phyloP scores from a whole-genome alignment of 1,139 yeast species.

The Debaryomyces robertsiae region DNA sequence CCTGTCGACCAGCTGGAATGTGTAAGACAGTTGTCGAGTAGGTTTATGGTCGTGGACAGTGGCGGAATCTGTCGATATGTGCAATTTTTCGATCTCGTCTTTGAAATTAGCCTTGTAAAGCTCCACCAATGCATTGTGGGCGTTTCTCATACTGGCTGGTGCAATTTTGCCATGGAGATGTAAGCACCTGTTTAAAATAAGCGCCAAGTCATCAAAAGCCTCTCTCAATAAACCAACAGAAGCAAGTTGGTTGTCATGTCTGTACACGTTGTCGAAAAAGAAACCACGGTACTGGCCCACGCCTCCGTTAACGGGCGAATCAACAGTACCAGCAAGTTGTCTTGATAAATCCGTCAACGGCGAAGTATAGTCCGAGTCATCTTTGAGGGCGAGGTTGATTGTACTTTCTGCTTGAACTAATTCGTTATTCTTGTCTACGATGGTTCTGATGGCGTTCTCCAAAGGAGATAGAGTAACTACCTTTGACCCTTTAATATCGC shows the following conservation, averaged over 20 bases:
- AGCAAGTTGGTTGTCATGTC: conserved; percentile 43
- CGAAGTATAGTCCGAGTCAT: conserved; percentile 51
- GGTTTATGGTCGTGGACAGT: conserved; percentile 27
- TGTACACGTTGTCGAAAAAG: conserved; percentile 48
- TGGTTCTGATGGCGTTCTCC: conserved; percentile 74
- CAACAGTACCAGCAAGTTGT: conserved; percentile 84
- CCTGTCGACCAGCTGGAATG: conserved; percentile 6
- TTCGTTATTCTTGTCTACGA: conserved; percentile 71
- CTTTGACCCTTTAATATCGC: conserved; percentile 61
- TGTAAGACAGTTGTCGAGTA: background rate
- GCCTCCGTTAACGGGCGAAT: conserved; percentile 92
- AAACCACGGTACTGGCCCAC: conserved; percentile 81
- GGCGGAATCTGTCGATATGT: conserved; percentile 39
- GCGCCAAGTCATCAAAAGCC: conserved; percentile 72
- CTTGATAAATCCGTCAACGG: conserved; percentile 71
- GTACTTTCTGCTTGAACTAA: conserved; percentile 67
- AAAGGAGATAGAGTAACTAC: conserved; percentile 77
- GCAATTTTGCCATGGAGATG: conserved; percentile 68
- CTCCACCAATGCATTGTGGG: conserved; percentile 68
- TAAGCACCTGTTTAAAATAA: conserved; percentile 66
- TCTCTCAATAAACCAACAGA: conserved; percentile 53
- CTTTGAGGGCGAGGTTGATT: conserved; percentile 58
- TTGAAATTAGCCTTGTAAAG: conserved; percentile 69
- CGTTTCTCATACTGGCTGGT: conserved; percentile 56
- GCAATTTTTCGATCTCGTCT: conserved; percentile 56